Evolutionary conservation across 2,329 filamentous ascomycete genomes (phyloP), one percentile per base, ranked within the genome.

Genomic region (Metarhizium album): DNA sequence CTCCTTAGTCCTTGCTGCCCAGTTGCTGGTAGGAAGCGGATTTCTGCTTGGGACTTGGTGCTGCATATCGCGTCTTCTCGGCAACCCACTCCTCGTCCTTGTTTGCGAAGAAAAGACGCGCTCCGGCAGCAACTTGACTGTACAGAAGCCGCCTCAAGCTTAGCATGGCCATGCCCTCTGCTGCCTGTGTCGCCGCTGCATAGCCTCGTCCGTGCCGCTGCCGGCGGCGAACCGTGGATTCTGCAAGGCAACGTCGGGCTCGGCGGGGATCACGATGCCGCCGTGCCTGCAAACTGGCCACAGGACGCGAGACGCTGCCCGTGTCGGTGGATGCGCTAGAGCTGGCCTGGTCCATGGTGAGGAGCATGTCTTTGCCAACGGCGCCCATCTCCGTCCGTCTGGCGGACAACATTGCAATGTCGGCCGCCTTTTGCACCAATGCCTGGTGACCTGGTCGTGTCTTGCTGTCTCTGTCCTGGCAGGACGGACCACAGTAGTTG

Each of bases 281-380:
- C 71, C 68, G 51, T 75, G n/a, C n/a, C n/a, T n/a, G 73, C 46
- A 76, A 68, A 2, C 67, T 68, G 1, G 73, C 73, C 4, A 69
- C 60, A 3, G 67, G 53, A 43, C 74, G 71, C 14, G 67, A 68
- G 23, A 75, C 70, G 49, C 75, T 75, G 16, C 72, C 71, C 71
- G 73, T 72, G 59, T 74, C 71, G 0, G 72, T 73, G 1, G 71
- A 71, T 6, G 57, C 61, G 7, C 57, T 56, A 47, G 71, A 57
- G 2, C n/a, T n/a, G n/a, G 60, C 58, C 37, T 63, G 20, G 8
- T 35, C 29, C n/a, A 23, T 47, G 9, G 38, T 35, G 16, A 37
- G 18, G 20, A 23, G n/a, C 24, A 47, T 24, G 2, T 38, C n/a
- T 24, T 37, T 5, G 16, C 45, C 33, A 13, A 35, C 4, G 3